Percentiles rank a stretch among this genome's conserved stretches.
Conservation (phyloP, 1,284 basidiomycete genomes). For the Vanrija sp. region DNA sequence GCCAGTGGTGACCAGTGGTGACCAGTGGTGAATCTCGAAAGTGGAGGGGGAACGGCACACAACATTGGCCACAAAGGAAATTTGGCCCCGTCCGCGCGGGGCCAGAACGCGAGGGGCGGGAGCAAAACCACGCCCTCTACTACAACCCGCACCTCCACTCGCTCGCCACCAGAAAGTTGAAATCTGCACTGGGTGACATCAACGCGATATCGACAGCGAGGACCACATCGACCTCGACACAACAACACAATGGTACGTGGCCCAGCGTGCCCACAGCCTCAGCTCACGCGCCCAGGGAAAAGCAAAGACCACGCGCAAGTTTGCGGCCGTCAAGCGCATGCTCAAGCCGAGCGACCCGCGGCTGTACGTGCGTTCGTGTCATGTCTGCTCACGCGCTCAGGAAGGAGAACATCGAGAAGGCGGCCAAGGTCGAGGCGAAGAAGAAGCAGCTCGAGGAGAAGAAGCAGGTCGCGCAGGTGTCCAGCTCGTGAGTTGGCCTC, state of each 20-base stretch:
- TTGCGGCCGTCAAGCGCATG: constrained; percentile 91
- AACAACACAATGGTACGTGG: not conserved
- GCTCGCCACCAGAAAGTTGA: constrained; percentile 8
- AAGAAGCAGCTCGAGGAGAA: constrained; percentile 50
- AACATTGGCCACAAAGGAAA: no score
- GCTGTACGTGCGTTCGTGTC: constrained; percentile 60
- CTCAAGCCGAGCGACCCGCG: constrained; percentile 91
- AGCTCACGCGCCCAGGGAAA: constrained; percentile 62
- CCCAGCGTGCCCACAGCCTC: no score
- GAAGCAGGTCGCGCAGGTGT: constrained; percentile 45
- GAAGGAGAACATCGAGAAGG: constrained; percentile 54
- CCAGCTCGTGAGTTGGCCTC: constrained; percentile 10
- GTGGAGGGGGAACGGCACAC: no score
- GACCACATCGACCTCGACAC: not conserved
- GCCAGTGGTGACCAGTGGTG: no score
- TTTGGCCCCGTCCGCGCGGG: not conserved
- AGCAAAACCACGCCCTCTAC: not conserved
- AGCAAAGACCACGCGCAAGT: constrained; percentile 91
- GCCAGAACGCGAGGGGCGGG: not conserved
- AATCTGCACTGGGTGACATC: not conserved
- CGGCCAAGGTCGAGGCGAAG: constrained; percentile 50
- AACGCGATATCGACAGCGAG: not conserved
- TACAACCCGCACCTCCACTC: not conserved
- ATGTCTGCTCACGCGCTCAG: constrained; percentile 30
- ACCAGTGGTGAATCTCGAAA: no score